Evolutionary conservation across 2,329 filamentous ascomycete species (phyloP), one percentile per base, ranked within the genome.

Genomic region (Orbilia quercus): DNA sequence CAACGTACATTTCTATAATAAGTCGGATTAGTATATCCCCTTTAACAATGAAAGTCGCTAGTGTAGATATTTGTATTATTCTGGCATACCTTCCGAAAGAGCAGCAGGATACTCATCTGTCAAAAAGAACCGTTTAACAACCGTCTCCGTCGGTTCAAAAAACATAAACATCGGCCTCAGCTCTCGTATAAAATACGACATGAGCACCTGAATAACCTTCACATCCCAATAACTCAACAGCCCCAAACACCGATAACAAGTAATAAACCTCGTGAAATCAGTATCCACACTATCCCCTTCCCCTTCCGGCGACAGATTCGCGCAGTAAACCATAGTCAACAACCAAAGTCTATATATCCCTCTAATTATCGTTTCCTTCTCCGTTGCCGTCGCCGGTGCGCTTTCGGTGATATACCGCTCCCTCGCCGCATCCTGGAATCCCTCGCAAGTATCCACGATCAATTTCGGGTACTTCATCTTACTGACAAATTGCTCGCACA

Each of bases 381-480:
- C 63, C 6, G 44, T 45, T 1, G 25, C 25, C 3, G 53, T 59
- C 14, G 63, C 63, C 9, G 63, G 53, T 18, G 63, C 25, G 22
- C 63, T 53, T 36, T 67, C 63, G n/a, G 36, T 16, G 2, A 67
- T 16, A 28, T 67, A 67, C n/a, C 47, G 58, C 18, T 58, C 6
- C 36, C 48, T 58, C 11, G 45, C 36, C 7, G 40, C 18, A 16
- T 67, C 63, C 28, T 59, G 55, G n/a, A 18, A 23, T 23, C 53
- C 44, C 1, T 57, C 31, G 14, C 53, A 57, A 7, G n/a, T 45
- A 14, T 59, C 48, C 22, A 67, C 53, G 23, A 67, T 9, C 1
- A 67, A 18, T 9, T 31, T 67, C 7, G 63, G 63, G 28, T 67
- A 67, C 22, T 67, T 67, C 63, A 67, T 67, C 25, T 36, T 67